These are phyloP conservation scores for Heliophila coronopifolia DNA, from an alignment of 441 rosid species.

Conservation along the genomic window DNA sequence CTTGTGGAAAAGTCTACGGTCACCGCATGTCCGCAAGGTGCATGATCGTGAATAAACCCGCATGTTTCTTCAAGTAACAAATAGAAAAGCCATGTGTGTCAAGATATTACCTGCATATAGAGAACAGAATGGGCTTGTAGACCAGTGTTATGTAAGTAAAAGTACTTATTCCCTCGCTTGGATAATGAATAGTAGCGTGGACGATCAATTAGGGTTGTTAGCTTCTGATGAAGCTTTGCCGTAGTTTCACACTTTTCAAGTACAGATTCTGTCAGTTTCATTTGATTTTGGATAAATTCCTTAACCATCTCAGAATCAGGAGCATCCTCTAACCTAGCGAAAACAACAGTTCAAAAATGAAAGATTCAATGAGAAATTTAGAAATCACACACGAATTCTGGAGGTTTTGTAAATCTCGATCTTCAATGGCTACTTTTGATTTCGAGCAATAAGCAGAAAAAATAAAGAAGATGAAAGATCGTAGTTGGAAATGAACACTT, in stretches of 20 bases:
- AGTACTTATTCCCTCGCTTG: slow-evolving; percentile 64
- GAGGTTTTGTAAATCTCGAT: too few species aligned
- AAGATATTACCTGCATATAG: slow-evolving; percentile 53
- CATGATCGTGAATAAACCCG: too few species aligned
- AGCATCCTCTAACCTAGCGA: slow-evolving; percentile 81
- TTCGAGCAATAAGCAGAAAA: background rate
- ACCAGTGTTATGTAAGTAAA: slow-evolving; percentile 76
- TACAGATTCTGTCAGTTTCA: slow-evolving; percentile 60
- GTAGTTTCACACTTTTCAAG: slow-evolving; percentile 52
- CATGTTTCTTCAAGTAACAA: too few species aligned
- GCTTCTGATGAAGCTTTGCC: slow-evolving; percentile 53
- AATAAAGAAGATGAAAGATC: background rate
- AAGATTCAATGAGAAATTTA: background rate
- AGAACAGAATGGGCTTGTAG: slow-evolving; percentile 78
- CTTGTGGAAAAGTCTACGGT: too few species aligned
- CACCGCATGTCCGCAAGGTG: too few species aligned
- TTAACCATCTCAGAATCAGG: slow-evolving; percentile 78
- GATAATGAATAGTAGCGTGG: slow-evolving; percentile 70
- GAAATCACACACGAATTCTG: too few species aligned
- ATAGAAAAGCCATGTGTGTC: background rate
- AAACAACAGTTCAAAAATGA: background rate
- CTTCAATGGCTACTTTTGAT: too few species aligned
- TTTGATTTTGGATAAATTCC: slow-evolving; percentile 64
- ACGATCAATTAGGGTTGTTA: slow-evolving; percentile 60
- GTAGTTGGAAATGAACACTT: slow-evolving; percentile 13